phyloP scores from a whole-genome alignment of 306 rosid species.

The Vicia faba region DNA sequence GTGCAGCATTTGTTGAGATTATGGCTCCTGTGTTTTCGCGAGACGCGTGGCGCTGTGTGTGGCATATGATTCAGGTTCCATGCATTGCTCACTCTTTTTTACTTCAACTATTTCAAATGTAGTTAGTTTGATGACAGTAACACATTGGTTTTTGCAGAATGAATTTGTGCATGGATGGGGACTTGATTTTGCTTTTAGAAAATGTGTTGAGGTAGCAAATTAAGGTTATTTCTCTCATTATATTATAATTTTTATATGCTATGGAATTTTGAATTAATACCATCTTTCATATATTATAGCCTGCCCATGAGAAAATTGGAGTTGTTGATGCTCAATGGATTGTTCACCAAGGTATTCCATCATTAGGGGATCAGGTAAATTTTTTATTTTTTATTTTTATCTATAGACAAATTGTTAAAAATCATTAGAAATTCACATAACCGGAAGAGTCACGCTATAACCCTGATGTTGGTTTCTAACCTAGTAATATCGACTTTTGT shows the following conservation, averaged over 20 bases:
- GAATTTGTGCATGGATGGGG: conserved; percentile 99
- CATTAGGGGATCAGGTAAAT: conserved; percentile 84
- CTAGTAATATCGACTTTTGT: too few species aligned
- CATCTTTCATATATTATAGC: conserved; percentile 49
- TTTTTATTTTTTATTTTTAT: background rate
- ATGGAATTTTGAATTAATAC: conserved; percentile 20
- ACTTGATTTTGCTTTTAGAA: conserved; percentile 92
- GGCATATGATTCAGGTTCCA: conserved; percentile 93
- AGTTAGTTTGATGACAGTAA: conserved; percentile 8
- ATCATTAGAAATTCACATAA: too few species aligned
- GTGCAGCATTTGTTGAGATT: conserved; percentile 96
- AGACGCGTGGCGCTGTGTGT: conserved; percentile 96
- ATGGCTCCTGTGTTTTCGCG: conserved; percentile 99
- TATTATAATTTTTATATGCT: background rate
- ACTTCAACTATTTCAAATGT: background rate
- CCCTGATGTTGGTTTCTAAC: too few species aligned
- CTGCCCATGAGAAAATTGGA: conserved; percentile 95
- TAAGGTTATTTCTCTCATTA: background rate
- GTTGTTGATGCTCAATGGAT: conserved; percentile 98
- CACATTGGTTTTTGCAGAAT: conserved; percentile 56
- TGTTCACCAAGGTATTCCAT: conserved; percentile 88
- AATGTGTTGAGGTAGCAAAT: conserved; percentile 70
- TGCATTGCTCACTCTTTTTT: conserved; percentile 2
- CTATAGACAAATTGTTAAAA: too few species aligned
- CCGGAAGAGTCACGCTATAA: too few species aligned